phyloP scores from a whole-genome alignment of 2,329 filamentous ascomycete genomes.

The Aspergillus sp. region DNA sequence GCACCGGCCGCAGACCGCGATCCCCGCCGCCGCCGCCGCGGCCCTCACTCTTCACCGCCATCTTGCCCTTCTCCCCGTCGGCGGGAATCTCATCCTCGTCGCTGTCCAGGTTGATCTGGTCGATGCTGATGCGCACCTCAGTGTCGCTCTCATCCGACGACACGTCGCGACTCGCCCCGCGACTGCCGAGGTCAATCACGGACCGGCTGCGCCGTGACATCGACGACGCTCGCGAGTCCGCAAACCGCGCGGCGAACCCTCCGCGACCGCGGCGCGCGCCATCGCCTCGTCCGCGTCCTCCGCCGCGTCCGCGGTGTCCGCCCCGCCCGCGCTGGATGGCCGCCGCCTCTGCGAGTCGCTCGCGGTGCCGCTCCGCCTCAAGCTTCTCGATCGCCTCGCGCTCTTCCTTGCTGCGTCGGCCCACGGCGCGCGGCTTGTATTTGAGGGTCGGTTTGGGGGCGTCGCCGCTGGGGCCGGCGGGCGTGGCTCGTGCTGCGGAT shows the following conservation, averaged over 20 bases:
- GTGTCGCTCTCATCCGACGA: slow-evolving; percentile 47
- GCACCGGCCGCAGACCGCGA: slow-evolving; percentile 48
- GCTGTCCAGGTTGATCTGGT: slow-evolving; percentile 55
- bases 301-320: slow-evolving; percentile 22
- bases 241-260: slow-evolving; percentile 27
- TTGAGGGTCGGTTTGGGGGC: slow-evolving; percentile 39
- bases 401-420: slow-evolving; percentile 45
- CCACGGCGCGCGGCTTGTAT: slow-evolving; percentile 41
- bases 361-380: slow-evolving; percentile 40
- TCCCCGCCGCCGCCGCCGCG: slow-evolving; percentile 10
- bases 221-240: slow-evolving; percentile 25
- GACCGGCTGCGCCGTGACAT: slow-evolving; percentile 29
- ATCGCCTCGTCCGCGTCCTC: slow-evolving; percentile 27
- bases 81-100: slow-evolving; percentile 44
- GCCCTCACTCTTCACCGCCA: slow-evolving; percentile 21
- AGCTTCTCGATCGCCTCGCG: slow-evolving; percentile 42
- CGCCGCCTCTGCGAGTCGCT: slow-evolving; percentile 39
- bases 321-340: slow-evolving; percentile 29
- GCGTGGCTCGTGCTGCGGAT: slow-evolving; percentile 7
- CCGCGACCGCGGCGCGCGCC: slow-evolving; percentile 30
- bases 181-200: slow-evolving; percentile 23
- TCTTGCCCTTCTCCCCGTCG: slow-evolving; percentile 33
- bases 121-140: slow-evolving; percentile 52
- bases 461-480: slow-evolving; percentile 13
- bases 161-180: slow-evolving; percentile 22